These are phyloP conservation scores for Cephaloascus albidus DNA, from an alignment of 805 yeast species.

Conservation along the genomic window DNA sequence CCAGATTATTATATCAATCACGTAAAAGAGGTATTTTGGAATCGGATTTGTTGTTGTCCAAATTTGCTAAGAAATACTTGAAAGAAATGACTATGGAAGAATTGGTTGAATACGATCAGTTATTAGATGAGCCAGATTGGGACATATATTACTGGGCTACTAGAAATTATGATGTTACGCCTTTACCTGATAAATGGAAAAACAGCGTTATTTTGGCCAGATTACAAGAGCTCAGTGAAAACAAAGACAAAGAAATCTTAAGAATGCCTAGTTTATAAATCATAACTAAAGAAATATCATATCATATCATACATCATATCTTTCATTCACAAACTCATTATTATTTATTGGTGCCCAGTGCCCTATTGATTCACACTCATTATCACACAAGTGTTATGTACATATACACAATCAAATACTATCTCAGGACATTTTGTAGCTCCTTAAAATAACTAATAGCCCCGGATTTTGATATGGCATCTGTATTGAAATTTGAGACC, in stretches of 20 bases:
- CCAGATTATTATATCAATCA: slow-evolving; percentile 85
- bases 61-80: slow-evolving; percentile 76
- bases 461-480: no score
- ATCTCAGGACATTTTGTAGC: no score
- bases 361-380: no score
- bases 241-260: slow-evolving; percentile 61
- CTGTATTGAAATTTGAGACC: no score
- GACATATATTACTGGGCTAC: slow-evolving; percentile 98
- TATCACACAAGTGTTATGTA: no score
- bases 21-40: slow-evolving; percentile 94
- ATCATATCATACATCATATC: no score
- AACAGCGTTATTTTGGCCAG: slow-evolving; percentile 49
- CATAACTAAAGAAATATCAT: no score
- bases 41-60: slow-evolving; percentile 75
- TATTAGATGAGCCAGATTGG: slow-evolving; percentile 96
- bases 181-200: slow-evolving; percentile 83
- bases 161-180: slow-evolving; percentile 67
- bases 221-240: slow-evolving; percentile 68
- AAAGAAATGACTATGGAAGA: slow-evolving; percentile 48
- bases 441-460: no score
- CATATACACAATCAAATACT: no score
- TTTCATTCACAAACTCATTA: no score
- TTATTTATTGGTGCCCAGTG: no score
- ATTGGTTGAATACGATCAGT: slow-evolving; percentile 74
- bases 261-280: slow-evolving; percentile 71